Evolutionary conservation across 139 green algal genomes (phyloP).

Genomic region (Coelastrella sp.): DNA sequence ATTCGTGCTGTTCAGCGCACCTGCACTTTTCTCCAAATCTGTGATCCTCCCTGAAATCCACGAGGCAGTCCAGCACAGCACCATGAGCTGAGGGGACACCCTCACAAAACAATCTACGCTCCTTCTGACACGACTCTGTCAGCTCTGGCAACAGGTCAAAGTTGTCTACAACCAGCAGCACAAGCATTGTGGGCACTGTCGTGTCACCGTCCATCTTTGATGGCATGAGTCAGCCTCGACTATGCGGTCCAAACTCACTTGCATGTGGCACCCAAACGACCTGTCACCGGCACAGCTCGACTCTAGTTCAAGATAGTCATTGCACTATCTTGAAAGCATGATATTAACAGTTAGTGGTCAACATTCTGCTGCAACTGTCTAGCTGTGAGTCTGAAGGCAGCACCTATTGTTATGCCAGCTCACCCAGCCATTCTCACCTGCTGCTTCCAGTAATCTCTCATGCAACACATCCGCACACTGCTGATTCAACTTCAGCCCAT

Average conservation of each 20-base stretch:
- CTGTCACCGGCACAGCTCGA: too few species aligned
- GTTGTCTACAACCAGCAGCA: conserved; percentile 25
- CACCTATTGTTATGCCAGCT: too few species aligned
- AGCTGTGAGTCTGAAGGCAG: background rate
- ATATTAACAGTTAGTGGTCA: background rate
- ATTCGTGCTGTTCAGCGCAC: background rate
- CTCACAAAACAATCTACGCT: conserved; percentile 27
- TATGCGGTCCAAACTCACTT: background rate
- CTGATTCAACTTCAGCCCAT: conserved; percentile 18
- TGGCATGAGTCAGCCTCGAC: too few species aligned
- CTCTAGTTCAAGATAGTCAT: too few species aligned
- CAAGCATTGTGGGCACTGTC: background rate
- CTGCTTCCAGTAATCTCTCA: conserved; percentile 48
- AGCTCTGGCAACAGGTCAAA: conserved; percentile 54
- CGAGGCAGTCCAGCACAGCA: conserved; percentile 56
- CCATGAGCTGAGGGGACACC: background rate
- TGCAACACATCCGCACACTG: conserved; percentile 44
- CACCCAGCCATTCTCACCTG: background rate
- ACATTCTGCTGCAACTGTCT: background rate
- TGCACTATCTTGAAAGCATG: too few species aligned
- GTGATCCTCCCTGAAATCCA: conserved; percentile 34
- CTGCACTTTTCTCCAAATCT: conserved; percentile 23
- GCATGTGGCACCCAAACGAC: too few species aligned
- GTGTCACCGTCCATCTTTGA: too few species aligned
- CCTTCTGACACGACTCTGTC: background rate